A percentile compares a stretch with the other conserved stretches of the same genome.
These are phyloP conservation scores for Epicoccum nigrum DNA, from an alignment of 2,329 filamentous ascomycete species.

Conservation along the genomic window DNA sequence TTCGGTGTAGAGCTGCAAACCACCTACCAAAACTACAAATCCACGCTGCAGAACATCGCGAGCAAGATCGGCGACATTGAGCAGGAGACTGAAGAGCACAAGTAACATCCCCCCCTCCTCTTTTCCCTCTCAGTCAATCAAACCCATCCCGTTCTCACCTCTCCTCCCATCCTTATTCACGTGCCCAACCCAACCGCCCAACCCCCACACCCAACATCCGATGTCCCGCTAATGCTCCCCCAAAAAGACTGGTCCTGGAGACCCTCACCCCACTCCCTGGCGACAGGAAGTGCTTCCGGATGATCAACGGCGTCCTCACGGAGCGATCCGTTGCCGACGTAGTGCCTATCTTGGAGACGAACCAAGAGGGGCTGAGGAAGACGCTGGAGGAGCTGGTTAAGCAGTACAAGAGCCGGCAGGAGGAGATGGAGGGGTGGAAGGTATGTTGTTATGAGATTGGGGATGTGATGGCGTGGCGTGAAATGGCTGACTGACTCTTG, in stretches of 20 bases:
- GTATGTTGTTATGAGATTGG: slow-evolving; percentile 56
- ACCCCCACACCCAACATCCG: too few species aligned
- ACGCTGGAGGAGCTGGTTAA: slow-evolving; percentile 93
- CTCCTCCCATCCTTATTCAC: neutral
- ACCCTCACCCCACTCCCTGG: slow-evolving; percentile 81
- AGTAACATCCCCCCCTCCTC: slow-evolving; percentile 68
- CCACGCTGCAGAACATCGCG: slow-evolving; percentile 84
- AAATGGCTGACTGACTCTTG: neutral
- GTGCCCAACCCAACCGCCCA: too few species aligned
- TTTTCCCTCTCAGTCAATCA: neutral
- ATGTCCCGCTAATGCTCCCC: too few species aligned
- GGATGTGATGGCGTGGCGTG: too few species aligned
- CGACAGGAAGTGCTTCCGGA: slow-evolving; percentile 95
- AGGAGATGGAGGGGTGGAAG: slow-evolving; percentile 98
- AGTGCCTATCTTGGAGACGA: slow-evolving; percentile 86
- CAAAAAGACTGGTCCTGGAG: slow-evolving; percentile 95
- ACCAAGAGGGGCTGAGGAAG: slow-evolving; percentile 91
- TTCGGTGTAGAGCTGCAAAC: slow-evolving; percentile 71
- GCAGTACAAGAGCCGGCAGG: slow-evolving; percentile 93
- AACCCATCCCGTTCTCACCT: neutral
- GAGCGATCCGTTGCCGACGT: slow-evolving; percentile 95
- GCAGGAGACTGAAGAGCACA: slow-evolving; percentile 96
- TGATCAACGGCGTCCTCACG: slow-evolving; percentile 96
- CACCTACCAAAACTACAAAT: slow-evolving; percentile 79
- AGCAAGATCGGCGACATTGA: slow-evolving; percentile 98